These are phyloP conservation scores for Purpureocillium takamizusanense DNA, from an alignment of 2,329 filamentous ascomycete genomes.

Conservation along the genomic window DNA sequence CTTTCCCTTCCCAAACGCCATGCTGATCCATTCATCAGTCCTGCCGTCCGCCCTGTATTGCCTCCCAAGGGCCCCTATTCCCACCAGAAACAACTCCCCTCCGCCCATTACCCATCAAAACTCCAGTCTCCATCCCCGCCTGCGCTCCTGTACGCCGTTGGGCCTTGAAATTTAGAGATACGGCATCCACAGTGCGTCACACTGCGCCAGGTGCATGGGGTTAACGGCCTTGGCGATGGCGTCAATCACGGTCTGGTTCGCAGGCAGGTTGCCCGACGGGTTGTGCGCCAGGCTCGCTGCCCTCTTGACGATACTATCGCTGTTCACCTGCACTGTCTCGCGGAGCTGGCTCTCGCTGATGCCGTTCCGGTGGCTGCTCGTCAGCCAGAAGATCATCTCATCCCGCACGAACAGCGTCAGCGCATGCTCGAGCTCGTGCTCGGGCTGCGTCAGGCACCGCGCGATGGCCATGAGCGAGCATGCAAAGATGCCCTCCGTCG, in stretches of 20 bases:
- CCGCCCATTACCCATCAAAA: background rate
- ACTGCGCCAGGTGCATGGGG: conserved; percentile 77
- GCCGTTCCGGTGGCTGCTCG: conserved; percentile 56
- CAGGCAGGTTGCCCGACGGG: conserved; percentile 73
- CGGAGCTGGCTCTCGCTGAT: conserved; percentile 57
- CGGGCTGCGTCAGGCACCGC: conserved; percentile 81
- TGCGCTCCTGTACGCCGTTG: background rate
- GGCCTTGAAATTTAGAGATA: conserved; percentile 54
- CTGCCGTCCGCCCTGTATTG: background rate
- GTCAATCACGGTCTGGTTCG: conserved; percentile 96
- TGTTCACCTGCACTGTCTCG: conserved; percentile 77
- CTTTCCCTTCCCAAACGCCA: background rate
- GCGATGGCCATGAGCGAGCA: conserved; percentile 94
- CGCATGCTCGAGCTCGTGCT: conserved; percentile 87
- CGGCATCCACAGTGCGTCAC: conserved; percentile 94
- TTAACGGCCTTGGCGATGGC: conserved; percentile 87
- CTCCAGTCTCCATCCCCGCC: background rate
- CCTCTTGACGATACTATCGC: conserved; percentile 84
- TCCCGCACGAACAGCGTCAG: conserved; percentile 92
- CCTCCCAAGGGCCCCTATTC: background rate
- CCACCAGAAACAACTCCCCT: background rate
- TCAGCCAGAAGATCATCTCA: conserved; percentile 97
- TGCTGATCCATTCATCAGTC: background rate
- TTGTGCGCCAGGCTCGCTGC: conserved; percentile 75
- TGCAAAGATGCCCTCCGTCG: conserved; percentile 94